Conservation (phyloP, 1,284 basidiomycete species). For the Paramarasmius palmivorus region DNA sequence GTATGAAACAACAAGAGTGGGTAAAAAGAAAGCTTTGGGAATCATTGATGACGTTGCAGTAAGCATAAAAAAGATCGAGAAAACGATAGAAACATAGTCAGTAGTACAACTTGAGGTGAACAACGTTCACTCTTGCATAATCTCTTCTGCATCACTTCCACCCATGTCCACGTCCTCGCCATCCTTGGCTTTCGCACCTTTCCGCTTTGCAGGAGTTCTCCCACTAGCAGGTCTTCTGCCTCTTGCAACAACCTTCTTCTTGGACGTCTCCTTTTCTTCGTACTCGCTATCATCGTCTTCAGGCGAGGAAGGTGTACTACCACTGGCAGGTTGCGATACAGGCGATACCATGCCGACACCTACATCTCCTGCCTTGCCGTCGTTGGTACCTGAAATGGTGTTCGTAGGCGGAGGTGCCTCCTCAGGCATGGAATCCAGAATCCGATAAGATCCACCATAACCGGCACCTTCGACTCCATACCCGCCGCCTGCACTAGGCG, state of each 20-base stretch:
- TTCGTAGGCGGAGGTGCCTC: not conserved
- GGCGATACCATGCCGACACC: not conserved
- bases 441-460: not conserved
- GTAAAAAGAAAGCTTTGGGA: too few relatives aligned
- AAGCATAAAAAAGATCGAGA: too few relatives aligned
- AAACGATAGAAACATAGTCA: too few relatives aligned
- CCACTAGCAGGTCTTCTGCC: not conserved
- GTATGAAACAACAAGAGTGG: too few relatives aligned
- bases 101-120: too few relatives aligned
- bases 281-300: conserved; percentile 2
- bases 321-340: not conserved
- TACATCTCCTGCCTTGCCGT: not conserved
- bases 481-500: not conserved
- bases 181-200: not conserved
- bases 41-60: too few relatives aligned
- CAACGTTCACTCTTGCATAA: too few relatives aligned
- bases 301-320: not conserved
- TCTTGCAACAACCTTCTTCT: not conserved
- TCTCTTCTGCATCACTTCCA: conserved; percentile 16
- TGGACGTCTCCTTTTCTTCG: not conserved
- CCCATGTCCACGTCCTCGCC: conserved; percentile 19
- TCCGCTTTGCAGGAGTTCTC: not conserved
- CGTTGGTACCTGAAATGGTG: not conserved
- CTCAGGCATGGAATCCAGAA: conserved; percentile 1
- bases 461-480: not conserved